Base-by-base conservation (phyloP, 148 eudicot genomes). In the Arctostaphylos glauca region DNA sequence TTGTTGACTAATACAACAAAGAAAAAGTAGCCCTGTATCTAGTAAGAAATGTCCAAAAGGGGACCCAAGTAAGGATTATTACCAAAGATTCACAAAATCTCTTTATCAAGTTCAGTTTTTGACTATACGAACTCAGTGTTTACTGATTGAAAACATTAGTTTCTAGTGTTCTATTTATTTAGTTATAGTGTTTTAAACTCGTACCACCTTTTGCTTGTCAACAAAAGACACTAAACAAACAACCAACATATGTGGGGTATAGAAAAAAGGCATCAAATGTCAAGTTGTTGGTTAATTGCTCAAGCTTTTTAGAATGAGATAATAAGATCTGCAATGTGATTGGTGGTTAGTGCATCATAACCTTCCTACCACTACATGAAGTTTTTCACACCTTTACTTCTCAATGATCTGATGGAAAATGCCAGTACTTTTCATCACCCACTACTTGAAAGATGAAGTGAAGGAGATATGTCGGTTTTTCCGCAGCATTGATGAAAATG, bases 41-140 rank as follows among this genome's bases (percentile, higher is more conserved):
- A 81, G 81, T 66, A 41, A 46, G 64, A 41, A 68, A 68, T 79
- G 78, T 71, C 73, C 71, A 82, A 78, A 55, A 41, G 58, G 0
- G 47, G 58, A 77, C 71, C 52, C 77, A 53, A 71, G 5, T 50
- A 78, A 54, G 77, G 67, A 83, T 64, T 84, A 38, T 62, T 56
- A 72, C 76, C 49, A n/a, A 53, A 87, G 82, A 88, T 85, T 74
- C 72, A 58, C 84, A 84, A 80, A 83, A 83, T 86, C 86, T 84
- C 82, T 80, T 76, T 43, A 41, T 59, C 12, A 13, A 53, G 72
- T 73, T 80, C 12, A 15, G 25, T 52, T 52, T 73, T 80, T 76
- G 15, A 68, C 81, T 68, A n/a, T 68, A 5, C 19, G 18, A 6
- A 14, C 56, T 15, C 14, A n/a, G 15, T 25, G 46, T 6, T 59